These are phyloP conservation scores for Akanthomyces dipterigenus DNA, from an alignment of 2,329 filamentous ascomycete genomes.

Conservation along the genomic window DNA sequence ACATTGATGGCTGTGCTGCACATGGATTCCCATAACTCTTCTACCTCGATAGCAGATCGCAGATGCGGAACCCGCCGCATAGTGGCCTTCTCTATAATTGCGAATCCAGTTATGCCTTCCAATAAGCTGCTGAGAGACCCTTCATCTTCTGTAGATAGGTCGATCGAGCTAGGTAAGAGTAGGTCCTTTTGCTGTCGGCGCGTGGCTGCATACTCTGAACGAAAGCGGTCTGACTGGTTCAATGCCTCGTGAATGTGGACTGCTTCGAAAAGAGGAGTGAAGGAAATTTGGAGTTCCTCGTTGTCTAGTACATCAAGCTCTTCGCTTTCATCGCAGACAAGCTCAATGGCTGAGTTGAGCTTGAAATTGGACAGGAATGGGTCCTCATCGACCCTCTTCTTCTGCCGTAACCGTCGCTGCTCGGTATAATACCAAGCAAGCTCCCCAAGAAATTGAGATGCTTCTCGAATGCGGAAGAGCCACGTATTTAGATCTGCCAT, in stretches of 20 bases:
- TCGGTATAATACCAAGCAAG: conserved; percentile 96
- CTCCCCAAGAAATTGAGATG: conserved; percentile 91
- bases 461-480: conserved; percentile 91
- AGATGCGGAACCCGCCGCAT: conserved; percentile 81
- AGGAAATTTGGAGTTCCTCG: conserved; percentile 90
- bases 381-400: conserved; percentile 71
- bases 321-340: conserved; percentile 90
- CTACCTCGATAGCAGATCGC: conserved; percentile 80
- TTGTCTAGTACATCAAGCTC: conserved; percentile 95
- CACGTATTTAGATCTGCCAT: conserved; percentile 97
- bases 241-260: conserved; percentile 94
- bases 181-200: conserved; percentile 87
- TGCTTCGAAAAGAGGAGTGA: conserved; percentile 89
- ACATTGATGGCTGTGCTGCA: conserved; percentile 79
- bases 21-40: conserved; percentile 98
- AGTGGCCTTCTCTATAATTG: conserved; percentile 91
- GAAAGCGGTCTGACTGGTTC: conserved; percentile 86
- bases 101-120: conserved; percentile 92
- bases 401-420: conserved; percentile 73
- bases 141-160: conserved; percentile 74
- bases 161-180: conserved; percentile 68
- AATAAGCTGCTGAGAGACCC: conserved; percentile 81
- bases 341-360: conserved; percentile 89
- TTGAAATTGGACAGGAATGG: conserved; percentile 76
- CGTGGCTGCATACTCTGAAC: conserved; percentile 85